Base-by-base conservation (phyloP, 2,329 filamentous ascomycete genomes). In the Sporothrix globosa region DNA sequence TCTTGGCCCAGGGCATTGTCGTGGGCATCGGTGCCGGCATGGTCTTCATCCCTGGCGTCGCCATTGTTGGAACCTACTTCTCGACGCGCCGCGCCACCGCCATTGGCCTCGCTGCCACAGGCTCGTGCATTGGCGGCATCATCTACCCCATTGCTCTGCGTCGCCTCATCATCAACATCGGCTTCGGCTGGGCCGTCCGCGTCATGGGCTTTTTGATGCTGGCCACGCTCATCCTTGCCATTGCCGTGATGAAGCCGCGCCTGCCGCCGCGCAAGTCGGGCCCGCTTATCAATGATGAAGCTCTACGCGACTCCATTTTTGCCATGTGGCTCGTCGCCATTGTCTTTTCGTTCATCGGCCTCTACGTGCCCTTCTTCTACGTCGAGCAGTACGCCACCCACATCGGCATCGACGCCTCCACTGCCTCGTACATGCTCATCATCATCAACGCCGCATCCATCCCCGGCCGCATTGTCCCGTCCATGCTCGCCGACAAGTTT, bases 21-120 rank as follows among this genome's bases (percentile, higher is more conserved):
- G 82, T 85, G 27, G 87, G 88, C 0, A 77, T 90, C 1, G 87
- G 87, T 1, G 81, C 81, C 75, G 83, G 87, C 1, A 77, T 88
- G 69, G 79, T 88, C 73, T 87, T 88, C 78, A 82, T 83, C 61
- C 83, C 87, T 30, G 83, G 82, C 21, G 75, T 87, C 41, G 82
- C 85, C 30, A 78, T 88, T 39, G 80, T 87, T 17, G 82, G 86
- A n/a, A 89, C 87, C 0, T 90, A 90, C 58, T 72, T 72, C 21
- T 68, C 71, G 24, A 68, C 71, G 10, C 69, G 71, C 24, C 66
- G 56, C 14, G 41, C 71, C 41, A 68, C 61, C 1, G 71, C 71
- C 14, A 61, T 63, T 14, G 71, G 69, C 44, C 24, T 72, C 14
- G 68, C 69, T 7, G 71, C 66, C 46, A 52, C 66, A 0, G 71